phyloP scores from a whole-genome alignment of 345 rosid species.

The Rhodamnia argentea region DNA sequence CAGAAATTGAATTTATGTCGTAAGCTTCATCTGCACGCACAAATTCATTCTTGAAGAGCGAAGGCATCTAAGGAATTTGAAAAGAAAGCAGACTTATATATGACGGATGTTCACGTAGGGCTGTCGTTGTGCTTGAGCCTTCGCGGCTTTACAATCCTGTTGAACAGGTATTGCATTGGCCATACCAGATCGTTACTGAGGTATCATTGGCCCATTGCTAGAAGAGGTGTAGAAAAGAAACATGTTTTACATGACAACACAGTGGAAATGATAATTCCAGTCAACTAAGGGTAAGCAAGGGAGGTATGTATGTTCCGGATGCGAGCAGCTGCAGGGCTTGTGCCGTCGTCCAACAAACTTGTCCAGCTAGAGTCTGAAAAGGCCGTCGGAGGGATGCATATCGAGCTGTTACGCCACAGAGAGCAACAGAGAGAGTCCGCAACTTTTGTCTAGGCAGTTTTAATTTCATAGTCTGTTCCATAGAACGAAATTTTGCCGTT shows the following conservation, averaged over 20 bases:
- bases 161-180: too few species aligned
- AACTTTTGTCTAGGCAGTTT: background rate
- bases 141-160: too few species aligned
- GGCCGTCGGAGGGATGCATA: background rate
- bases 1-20: background rate
- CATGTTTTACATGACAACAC: background rate
- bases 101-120: background rate
- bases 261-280: background rate
- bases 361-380: background rate
- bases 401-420: background rate
- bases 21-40: background rate
- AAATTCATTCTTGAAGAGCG: background rate
- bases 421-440: background rate
- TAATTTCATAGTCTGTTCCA: background rate
- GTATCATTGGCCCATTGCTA: background rate
- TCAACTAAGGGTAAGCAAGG: background rate
- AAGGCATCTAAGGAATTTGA: background rate
- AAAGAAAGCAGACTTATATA: background rate
- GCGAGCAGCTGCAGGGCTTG: background rate
- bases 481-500: background rate
- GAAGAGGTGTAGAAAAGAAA: background rate
- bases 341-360: background rate
- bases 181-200: background rate
- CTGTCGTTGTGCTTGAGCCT: too few species aligned
- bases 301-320: background rate